Base-by-base conservation (phyloP, 1,284 basidiomycete species). In the Leccinum subspadiceum region DNA sequence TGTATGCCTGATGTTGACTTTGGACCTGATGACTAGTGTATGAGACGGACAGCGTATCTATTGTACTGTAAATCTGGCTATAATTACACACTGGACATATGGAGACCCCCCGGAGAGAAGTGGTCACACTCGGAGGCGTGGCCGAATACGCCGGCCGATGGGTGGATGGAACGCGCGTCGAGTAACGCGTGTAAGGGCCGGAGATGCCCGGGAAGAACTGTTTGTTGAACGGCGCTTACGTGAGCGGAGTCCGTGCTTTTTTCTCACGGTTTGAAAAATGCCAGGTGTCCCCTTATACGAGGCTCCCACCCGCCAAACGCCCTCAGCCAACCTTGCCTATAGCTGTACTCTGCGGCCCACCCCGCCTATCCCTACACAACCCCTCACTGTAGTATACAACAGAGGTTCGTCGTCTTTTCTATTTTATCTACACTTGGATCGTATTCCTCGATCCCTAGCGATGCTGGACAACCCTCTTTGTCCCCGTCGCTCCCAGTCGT, bases 1-100 rank as follows among this genome's bases (percentile, higher is more conserved):
- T 87, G 86, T 68, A 78, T 89, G 46, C 80, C 81, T 22, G 73
- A 73, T 13, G 50, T 67, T 24, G 64, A 71, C 52, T 72, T 72
- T 22, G 70, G 62, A 29, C 58, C 62, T 26, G 64, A 63, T 24
- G 50, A 41, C 15, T 72, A 72, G 56, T 2, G 68, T 69, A 52
- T 57, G 20, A 57, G 26, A 48, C 17, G 20, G 26, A 8, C 59
- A 58, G 61, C 48, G 26, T 55, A 62, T 67, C 48, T 59, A 69
- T 39, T 53, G 49, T 53, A 53, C 17, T 44, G 48, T 49, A 49
- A 12, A 26, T 49, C 1, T 49, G 7, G 20, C 22, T 49, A 49
- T 49, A 49, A 49, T 49, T 48, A 48, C 20, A 46, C 44, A 17
- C 12, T 6, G 17, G 41, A 46, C 44, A 22, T 6, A 50, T 33